These are phyloP conservation scores for Tetrapisispora taiwanensis DNA, from an alignment of 805 yeast species.

Conservation along the genomic window DNA sequence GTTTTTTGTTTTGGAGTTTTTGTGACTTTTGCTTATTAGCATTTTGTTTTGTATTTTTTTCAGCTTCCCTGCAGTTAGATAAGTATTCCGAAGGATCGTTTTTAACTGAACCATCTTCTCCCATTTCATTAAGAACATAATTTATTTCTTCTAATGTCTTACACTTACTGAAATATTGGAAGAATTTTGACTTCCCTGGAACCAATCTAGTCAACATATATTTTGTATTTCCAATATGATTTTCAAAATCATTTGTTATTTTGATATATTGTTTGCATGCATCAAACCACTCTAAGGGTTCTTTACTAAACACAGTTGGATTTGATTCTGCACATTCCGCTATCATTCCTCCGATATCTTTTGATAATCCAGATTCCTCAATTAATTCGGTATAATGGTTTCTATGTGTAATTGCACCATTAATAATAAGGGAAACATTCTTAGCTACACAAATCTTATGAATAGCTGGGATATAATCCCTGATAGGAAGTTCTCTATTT, in stretches of 20 bases:
- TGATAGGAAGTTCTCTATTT: slow-evolving; percentile 69
- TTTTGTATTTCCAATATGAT: slow-evolving; percentile 65
- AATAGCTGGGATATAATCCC: slow-evolving; percentile 57
- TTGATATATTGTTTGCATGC: slow-evolving; percentile 46
- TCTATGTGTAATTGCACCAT: slow-evolving; percentile 60
- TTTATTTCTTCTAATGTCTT: slow-evolving; percentile 45
- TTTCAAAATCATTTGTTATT: slow-evolving; percentile 46
- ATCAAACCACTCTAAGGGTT: slow-evolving; percentile 42
- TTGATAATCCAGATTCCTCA: slow-evolving; percentile 35
- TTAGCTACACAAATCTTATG: slow-evolving; percentile 49
- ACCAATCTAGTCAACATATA: slow-evolving; percentile 68
- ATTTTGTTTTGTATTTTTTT: background rate
- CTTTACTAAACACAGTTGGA: slow-evolving; percentile 58
- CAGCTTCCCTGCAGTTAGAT: slow-evolving; percentile 3
- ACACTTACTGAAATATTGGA: slow-evolving; percentile 45
- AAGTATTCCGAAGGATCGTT: slow-evolving; percentile 17
- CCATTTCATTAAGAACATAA: slow-evolving; percentile 13
- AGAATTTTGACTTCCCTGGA: slow-evolving; percentile 61
- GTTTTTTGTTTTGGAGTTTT: slow-evolving; percentile 1
- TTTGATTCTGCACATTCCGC: slow-evolving; percentile 86
- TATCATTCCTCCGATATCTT: slow-evolving; percentile 81
- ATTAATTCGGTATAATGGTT: slow-evolving; percentile 46
- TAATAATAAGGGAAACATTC: slow-evolving; percentile 65
- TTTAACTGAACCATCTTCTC: slow-evolving; percentile 12
- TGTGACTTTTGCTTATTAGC: background rate